Percentiles rank a stretch among this genome's conserved stretches.
phyloP scores from a whole-genome alignment of 129 eudicot species.

The Mikania micrantha region DNA sequence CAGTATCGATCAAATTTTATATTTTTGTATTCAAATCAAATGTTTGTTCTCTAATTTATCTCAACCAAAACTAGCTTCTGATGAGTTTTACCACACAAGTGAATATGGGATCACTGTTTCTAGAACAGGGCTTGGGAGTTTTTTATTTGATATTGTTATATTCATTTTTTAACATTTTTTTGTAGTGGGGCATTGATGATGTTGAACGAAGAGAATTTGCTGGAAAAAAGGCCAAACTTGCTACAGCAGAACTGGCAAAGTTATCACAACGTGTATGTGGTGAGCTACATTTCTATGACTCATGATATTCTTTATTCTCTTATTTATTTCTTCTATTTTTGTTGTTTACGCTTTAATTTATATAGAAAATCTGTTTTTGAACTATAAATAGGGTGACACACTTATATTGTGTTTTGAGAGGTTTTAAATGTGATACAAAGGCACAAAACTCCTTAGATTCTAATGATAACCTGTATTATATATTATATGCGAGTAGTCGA shows the following conservation, averaged over 20 bases:
- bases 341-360: too few species aligned
- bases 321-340: too few species aligned
- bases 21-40: background rate
- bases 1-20: background rate
- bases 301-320: too few species aligned
- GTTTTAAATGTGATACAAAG: background rate
- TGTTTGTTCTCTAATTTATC: background rate
- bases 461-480: background rate
- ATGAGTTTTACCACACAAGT: background rate
- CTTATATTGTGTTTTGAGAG: background rate
- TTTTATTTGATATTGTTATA: background rate
- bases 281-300: constrained; percentile 30
- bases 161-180: constrained; percentile 8
- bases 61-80: background rate
- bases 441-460: background rate
- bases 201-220: constrained; percentile 90
- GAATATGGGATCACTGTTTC: constrained; percentile 1
- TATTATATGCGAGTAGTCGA: background rate
- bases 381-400: background rate
- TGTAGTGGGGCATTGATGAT: constrained; percentile 77
- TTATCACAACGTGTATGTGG: constrained; percentile 95
- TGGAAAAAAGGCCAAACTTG: constrained; percentile 94
- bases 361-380: background rate
- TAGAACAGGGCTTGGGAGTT: background rate
- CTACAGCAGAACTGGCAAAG: constrained; percentile 94